Conservation (phyloP, 306 rosid genomes). For the Sechiopsis laciniata region DNA sequence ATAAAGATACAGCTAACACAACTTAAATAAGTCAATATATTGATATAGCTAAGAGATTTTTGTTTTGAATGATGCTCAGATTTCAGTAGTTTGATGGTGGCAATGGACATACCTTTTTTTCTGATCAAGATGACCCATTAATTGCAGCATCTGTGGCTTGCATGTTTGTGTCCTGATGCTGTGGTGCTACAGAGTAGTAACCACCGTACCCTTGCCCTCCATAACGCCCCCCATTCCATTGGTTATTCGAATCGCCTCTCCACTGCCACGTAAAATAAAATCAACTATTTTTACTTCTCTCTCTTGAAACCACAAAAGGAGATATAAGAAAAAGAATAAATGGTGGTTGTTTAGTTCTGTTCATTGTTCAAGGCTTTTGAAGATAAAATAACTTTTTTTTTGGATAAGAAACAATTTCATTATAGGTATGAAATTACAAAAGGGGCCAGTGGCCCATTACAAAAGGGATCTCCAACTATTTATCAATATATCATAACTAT, state of each 20-base stretch:
- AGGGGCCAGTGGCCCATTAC: too few species aligned
- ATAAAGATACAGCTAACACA: constrained; percentile 18
- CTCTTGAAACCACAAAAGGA: background rate
- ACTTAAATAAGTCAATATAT: background rate
- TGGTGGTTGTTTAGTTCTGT: too few species aligned
- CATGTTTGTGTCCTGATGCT: constrained; percentile 45
- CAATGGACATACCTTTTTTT: constrained; percentile 15
- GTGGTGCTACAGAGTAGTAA: constrained; percentile 36
- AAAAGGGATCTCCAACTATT: too few species aligned
- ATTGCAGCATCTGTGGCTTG: constrained; percentile 31
- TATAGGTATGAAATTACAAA: too few species aligned
- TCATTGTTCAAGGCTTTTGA: background rate
- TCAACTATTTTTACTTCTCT: background rate
- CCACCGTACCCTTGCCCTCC: constrained; percentile 43
- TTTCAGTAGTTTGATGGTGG: constrained; percentile 4
- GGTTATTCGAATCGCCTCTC: constrained; percentile 60
- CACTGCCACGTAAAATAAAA: constrained; percentile 42
- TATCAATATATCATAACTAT: too few species aligned
- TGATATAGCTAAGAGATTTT: background rate
- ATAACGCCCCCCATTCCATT: constrained; percentile 53
- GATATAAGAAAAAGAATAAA: background rate
- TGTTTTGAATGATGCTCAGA: constrained; percentile 13
- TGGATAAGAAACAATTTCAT: too few species aligned
- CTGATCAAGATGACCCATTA: constrained; percentile 59
- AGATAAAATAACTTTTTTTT: too few species aligned